Conservation (phyloP, 768 basidiomycete species). For the Hypholoma fasciculare region DNA sequence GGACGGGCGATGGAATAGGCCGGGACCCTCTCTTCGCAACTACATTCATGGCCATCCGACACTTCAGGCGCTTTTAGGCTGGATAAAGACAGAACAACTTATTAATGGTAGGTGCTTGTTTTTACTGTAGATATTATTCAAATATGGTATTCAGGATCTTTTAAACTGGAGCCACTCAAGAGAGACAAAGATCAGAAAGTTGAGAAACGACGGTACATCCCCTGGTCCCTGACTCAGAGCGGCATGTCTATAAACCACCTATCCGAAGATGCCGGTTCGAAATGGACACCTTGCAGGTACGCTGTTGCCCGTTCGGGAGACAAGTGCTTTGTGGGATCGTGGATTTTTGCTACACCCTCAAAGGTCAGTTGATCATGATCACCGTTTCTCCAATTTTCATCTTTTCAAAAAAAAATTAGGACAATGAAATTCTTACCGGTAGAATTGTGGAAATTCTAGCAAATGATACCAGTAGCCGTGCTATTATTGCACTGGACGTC, state of each 20-base stretch:
- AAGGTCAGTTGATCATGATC: not conserved
- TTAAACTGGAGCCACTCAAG: no score
- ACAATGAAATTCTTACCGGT: conserved; percentile 9
- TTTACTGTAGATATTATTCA: not conserved
- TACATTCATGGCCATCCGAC: not conserved
- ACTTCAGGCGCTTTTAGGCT: not conserved
- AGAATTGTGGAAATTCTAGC: conserved; percentile 19
- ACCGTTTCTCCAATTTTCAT: no score
- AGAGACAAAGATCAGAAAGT: no score
- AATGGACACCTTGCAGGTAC: no score
- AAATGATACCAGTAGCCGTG: not conserved
- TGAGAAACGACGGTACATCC: no score
- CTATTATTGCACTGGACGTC: conserved; percentile 16
- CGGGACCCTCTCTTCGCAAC: not conserved
- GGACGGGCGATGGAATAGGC: not conserved
- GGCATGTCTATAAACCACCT: no score
- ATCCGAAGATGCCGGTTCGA: no score
- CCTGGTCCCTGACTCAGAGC: no score
- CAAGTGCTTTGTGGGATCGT: no score
- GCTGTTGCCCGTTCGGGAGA: no score
- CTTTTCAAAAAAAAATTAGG: not conserved
- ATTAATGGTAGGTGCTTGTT: not conserved
- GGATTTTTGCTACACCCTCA: conserved; percentile 16
- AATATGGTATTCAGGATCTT: not conserved
- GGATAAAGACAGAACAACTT: not conserved